These are phyloP conservation scores for Favolaschia claudopus DNA, from an alignment of 768 basidiomycete species.

Conservation along the genomic window DNA sequence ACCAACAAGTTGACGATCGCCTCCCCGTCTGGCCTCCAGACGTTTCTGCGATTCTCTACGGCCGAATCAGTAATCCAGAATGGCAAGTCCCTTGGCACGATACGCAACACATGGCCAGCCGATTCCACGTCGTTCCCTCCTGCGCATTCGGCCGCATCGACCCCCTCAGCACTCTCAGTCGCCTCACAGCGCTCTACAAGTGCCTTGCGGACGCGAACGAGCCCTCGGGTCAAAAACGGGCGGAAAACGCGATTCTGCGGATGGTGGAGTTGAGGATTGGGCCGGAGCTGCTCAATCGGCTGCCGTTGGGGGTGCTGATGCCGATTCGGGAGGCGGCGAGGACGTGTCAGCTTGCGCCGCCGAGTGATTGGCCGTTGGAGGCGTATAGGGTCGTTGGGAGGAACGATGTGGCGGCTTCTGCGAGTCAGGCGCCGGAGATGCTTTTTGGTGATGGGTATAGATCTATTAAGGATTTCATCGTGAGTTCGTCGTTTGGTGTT, in stretches of 20 bases:
- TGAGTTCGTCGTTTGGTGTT: conserved; percentile 36
- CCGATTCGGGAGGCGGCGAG: conserved; percentile 88
- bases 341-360: conserved; percentile 82
- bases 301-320: conserved; percentile 76
- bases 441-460: conserved; percentile 62
- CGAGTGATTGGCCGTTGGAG: conserved; percentile 73
- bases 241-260: conserved; percentile 66
- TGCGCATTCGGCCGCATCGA: conserved; percentile 70
- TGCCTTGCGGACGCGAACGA: conserved; percentile 63
- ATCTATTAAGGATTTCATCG: conserved; percentile 64
- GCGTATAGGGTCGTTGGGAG: conserved; percentile 77
- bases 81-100: conserved; percentile 68
- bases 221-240: conserved; percentile 64
- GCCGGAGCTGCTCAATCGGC: conserved; percentile 54
- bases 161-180: conserved; percentile 60
- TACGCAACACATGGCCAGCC: conserved; percentile 52
- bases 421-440: conserved; percentile 54
- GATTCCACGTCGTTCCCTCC: conserved; percentile 59
- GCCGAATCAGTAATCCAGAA: conserved; percentile 68
- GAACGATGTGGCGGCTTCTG: conserved; percentile 75
- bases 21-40: conserved; percentile 84
- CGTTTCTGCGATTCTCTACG: conserved; percentile 70
- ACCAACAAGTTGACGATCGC: conserved; percentile 68
- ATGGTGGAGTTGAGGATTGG: conserved; percentile 60
- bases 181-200: conserved; percentile 64